These are phyloP conservation scores for Coniosporium tulheliwenetii DNA, from an alignment of 2,329 filamentous ascomycete genomes.

Conservation along the genomic window DNA sequence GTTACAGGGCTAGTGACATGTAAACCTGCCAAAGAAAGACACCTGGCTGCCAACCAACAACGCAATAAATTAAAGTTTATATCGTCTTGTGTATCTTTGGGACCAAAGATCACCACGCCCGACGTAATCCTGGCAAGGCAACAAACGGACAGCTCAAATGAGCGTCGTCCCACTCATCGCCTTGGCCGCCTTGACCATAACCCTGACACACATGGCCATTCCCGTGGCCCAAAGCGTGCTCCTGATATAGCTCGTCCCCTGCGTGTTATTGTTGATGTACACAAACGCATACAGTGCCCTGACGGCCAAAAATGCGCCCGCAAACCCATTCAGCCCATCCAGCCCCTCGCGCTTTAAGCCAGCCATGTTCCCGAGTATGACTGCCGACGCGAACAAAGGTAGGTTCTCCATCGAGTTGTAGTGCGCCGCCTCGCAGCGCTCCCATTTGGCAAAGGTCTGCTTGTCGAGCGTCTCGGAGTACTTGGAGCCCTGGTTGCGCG, in stretches of 20 bases:
- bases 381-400: constrained; percentile 26
- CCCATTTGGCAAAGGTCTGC: constrained; percentile 22
- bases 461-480: constrained; percentile 21
- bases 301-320: constrained; percentile 18
- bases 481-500: constrained; percentile 15
- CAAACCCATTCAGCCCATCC: constrained; percentile 19
- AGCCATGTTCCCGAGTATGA: constrained; percentile 27
- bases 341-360: constrained; percentile 12
- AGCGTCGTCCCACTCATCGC: constrained; percentile 6
- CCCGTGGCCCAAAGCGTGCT: constrained; percentile 14
- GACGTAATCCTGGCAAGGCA: too few species aligned
- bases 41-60: too few species aligned
- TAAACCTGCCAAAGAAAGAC: too few species aligned
- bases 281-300: constrained; percentile 20
- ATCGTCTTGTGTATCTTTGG: too few species aligned
- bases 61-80: too few species aligned
- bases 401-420: constrained; percentile 31
- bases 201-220: constrained; percentile 13
- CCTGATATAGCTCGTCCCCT: constrained; percentile 10
- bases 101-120: too few species aligned
- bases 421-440: constrained; percentile 29
- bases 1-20: too few species aligned
- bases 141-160: not conserved
- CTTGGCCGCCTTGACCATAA: constrained; percentile 14
- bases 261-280: constrained; percentile 17